Base-by-base conservation (phyloP, 805 yeast genomes). In the Starmerella lactis-condensi region DNA sequence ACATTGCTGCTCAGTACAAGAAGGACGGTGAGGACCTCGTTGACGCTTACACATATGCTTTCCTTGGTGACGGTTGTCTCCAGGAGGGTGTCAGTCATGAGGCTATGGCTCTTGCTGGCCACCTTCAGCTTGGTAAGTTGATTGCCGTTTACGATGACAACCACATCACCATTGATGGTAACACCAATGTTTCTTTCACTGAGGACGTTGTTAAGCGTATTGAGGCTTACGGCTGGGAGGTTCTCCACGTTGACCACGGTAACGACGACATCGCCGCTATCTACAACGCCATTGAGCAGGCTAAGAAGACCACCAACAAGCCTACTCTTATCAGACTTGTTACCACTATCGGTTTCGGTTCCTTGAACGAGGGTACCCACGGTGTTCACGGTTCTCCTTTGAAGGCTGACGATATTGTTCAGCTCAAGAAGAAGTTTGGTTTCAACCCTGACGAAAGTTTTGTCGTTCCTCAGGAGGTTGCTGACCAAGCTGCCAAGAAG, bases 11-110 rank as follows among this genome's bases (percentile, higher is more conserved):
- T 44, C 73, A 75, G 44, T 85, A 73, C 70, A 82, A 83, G 75
- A 79, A 77, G 65, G 91, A 93, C 47, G 75, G 65, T 51, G 69
- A 57, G 59, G 60, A 67, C 28, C 47, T 85, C 36, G 67, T 83
- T 35, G 77, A 79, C 62, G 68, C 69, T 56, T 69, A 64, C 67
- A 72, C 82, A 41, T 85, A 72, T 61, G 58, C 60, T 46, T 72
- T 85, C 64, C 61, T 83, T 39, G 98, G 98, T 63, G 98, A 85
- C 50, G 98, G 96, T 49, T 85, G 98, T 65, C 67, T 85, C 65
- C 75, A 75, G 82, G 98, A 85, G 66, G 98, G 98, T 69, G 81
- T 85, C 41, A 68, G 94, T 39, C 70, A 89, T 37, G 98, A 85
- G 67, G 89, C 94, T 35, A 68, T 69, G 46, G 85, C 98, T 22